Evolutionary conservation across 805 yeast species (phyloP), one percentile per base, ranked within the genome.

Genomic region (Kodamaea jinghongensis): DNA sequence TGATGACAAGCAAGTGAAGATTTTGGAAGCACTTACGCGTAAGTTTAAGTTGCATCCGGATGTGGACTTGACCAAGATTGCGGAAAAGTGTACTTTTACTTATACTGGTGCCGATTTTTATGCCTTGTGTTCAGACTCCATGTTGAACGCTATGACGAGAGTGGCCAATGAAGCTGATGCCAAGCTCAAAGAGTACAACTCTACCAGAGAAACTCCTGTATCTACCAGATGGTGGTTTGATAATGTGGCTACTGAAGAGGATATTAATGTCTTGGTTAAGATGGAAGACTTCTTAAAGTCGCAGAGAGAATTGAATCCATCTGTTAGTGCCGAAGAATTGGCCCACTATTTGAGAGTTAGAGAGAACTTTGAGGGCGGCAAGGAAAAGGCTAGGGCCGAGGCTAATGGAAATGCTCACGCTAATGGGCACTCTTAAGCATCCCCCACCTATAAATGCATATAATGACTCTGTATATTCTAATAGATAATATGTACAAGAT

Each of bases 81-180:
- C 96, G 0, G 71, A 73, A 12, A 60, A 64, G 5, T 89, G 97
- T 63, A 86, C 96, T 0, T 88, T 81, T 56, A 88, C 87, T n/a
- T 90, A 80, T 56, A 91, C 99, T 0, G 99, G 99, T 48, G 99
- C 99, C 3, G 99, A 93, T 60, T 91, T 93, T 63, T 93, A 93
- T 61, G 99, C 98, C 0, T 67, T 93, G 43, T 88, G 97, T 56
- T 85, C 96, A 0, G 98, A 93, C 61, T 86, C 98, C 0, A 88
- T 91, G 93, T 72, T 91, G 50, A 88, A 88, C 60, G 96, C 98
- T 2, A 91, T 93, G 97, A 86, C 93, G 1, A 70, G 98, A 49
- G 80, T 83, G 0, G 96, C 98, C 1, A 71, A 71, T 6, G 78
- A 74, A 26, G 88, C 85, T 11, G 98, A 93, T 53, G 52, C 47